These are phyloP conservation scores for Sporisorium iseilematis-ciliati DNA, from an alignment of 1,284 basidiomycete genomes.

Conservation along the genomic window DNA sequence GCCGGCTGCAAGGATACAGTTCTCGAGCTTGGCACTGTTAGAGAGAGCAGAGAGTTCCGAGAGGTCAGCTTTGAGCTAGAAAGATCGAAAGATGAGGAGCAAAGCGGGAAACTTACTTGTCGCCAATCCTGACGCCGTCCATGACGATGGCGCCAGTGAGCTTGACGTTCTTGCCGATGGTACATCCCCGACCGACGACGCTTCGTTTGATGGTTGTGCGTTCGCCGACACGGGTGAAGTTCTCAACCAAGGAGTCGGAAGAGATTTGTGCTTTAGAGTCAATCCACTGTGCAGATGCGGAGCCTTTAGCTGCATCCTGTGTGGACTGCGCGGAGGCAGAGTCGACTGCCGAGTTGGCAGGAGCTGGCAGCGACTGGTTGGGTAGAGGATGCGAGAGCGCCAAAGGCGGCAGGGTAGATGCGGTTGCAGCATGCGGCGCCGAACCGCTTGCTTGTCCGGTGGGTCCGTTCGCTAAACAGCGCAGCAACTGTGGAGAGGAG, in stretches of 20 bases:
- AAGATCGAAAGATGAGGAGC: background rate
- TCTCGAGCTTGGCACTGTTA: conserved; percentile 85
- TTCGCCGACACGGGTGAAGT: conserved; percentile 84
- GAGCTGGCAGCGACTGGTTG: conserved; percentile 32
- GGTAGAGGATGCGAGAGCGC: conserved; percentile 49
- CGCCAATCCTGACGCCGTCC: conserved; percentile 87
- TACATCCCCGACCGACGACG: conserved; percentile 87
- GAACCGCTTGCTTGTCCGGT: conserved; percentile 24
- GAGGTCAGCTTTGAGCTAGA: conserved; percentile 2
- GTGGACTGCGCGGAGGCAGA: conserved; percentile 9
- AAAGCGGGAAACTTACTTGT: conserved; percentile 77
- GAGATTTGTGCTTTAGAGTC: conserved; percentile 87
- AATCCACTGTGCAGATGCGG: conserved; percentile 65
- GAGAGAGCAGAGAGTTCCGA: background rate
- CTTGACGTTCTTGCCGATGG: conserved; percentile 86
- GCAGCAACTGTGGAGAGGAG: conserved; percentile 23
- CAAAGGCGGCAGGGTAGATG: conserved; percentile 9
- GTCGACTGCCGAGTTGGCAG: conserved; percentile 12
- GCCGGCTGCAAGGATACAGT: conserved; percentile 85
- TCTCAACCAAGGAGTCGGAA: conserved; percentile 83
- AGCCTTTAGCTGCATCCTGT: conserved; percentile 11
- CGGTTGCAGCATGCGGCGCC: conserved; percentile 5
- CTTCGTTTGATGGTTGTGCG: conserved; percentile 87
- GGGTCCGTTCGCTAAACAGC: conserved; percentile 20
- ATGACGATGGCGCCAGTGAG: conserved; percentile 88